Percentiles rank a stretch among this genome's conserved stretches.
phyloP scores from a whole-genome alignment of 2,329 filamentous ascomycete genomes.

The Zasmidium angulare region DNA sequence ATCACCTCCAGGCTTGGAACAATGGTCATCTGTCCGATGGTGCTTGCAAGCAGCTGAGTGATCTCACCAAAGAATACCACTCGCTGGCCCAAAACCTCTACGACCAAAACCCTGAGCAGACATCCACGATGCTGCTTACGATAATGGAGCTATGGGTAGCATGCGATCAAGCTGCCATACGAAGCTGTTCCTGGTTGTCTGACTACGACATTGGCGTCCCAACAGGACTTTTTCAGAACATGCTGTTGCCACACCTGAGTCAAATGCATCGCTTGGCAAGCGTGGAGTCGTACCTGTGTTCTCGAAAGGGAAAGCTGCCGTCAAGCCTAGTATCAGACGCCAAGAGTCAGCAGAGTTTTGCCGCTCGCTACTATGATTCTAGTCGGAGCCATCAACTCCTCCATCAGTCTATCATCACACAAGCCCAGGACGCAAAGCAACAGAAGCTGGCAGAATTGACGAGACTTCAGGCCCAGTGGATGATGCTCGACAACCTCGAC shows the following conservation, averaged over 20 bases:
- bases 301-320: too few species aligned
- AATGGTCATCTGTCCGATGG: too few species aligned
- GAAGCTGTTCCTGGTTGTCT: slow-evolving; percentile 48
- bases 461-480: slow-evolving; percentile 30
- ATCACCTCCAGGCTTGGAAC: slow-evolving; percentile 1
- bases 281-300: too few species aligned
- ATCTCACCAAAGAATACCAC: slow-evolving; percentile 16
- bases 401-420: not conserved
- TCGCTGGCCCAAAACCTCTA: slow-evolving; percentile 37
- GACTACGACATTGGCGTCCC: slow-evolving; percentile 55
- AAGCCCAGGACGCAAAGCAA: slow-evolving; percentile 29
- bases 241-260: slow-evolving; percentile 50
- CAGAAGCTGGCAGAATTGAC: slow-evolving; percentile 44
- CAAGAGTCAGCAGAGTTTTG: slow-evolving; percentile 36
- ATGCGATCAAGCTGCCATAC: slow-evolving; percentile 53
- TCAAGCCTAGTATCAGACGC: slow-evolving; percentile 44
- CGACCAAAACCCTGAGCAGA: slow-evolving; percentile 48
- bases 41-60: too few species aligned
- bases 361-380: slow-evolving; percentile 46
- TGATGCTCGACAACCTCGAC: slow-evolving; percentile 21
- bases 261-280: slow-evolving; percentile 49
- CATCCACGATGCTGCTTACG: slow-evolving; percentile 54
- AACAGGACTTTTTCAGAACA: slow-evolving; percentile 52
- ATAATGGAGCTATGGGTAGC: slow-evolving; percentile 59
- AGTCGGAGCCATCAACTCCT: slow-evolving; percentile 15